Evolutionary conservation across 2,329 filamentous ascomycete genomes (phyloP).

Genomic region (Colletotrichum tamarilloi): DNA sequence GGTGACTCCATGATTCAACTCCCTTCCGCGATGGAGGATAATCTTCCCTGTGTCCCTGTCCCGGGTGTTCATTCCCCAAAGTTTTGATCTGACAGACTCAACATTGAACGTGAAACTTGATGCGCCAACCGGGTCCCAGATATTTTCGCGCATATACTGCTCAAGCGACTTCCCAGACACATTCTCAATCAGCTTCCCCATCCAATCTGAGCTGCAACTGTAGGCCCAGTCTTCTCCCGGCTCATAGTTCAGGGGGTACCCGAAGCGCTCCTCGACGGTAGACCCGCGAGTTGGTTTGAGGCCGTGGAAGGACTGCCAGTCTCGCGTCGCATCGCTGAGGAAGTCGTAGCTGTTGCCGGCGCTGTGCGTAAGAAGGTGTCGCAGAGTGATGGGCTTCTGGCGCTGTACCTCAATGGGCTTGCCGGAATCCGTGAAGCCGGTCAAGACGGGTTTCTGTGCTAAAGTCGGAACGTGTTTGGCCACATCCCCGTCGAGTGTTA

Average conservation of each 20-base stretch:
- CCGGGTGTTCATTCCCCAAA: conserved; percentile 37
- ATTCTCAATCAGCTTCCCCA: conserved; percentile 61
- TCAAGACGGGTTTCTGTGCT: conserved; percentile 57
- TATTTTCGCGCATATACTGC: conserved; percentile 54
- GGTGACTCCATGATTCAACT: conserved; percentile 34
- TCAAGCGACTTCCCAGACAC: conserved; percentile 55
- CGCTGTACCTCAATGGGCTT: conserved; percentile 48
- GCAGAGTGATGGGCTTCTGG: conserved; percentile 56
- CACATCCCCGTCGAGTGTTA: conserved; percentile 59
- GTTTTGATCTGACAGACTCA: not conserved
- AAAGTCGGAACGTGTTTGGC: conserved; percentile 59
- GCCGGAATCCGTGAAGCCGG: conserved; percentile 55
- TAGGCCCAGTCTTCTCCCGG: conserved; percentile 65
- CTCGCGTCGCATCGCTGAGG: conserved; percentile 45
- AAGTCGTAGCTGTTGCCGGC: conserved; percentile 60
- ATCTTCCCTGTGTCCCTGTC: conserved; percentile 30
- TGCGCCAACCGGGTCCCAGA: conserved; percentile 45
- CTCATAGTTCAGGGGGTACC: conserved; percentile 59
- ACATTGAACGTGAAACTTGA: conserved; percentile 32
- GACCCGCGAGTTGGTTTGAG: conserved; percentile 43
- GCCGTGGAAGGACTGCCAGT: conserved; percentile 36
- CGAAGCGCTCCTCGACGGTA: conserved; percentile 54
- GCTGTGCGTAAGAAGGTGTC: conserved; percentile 63
- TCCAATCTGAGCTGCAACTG: conserved; percentile 62
- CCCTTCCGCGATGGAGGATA: conserved; percentile 4